phyloP scores from a whole-genome alignment of 345 rosid genomes.

The Mercurialis annua region DNA sequence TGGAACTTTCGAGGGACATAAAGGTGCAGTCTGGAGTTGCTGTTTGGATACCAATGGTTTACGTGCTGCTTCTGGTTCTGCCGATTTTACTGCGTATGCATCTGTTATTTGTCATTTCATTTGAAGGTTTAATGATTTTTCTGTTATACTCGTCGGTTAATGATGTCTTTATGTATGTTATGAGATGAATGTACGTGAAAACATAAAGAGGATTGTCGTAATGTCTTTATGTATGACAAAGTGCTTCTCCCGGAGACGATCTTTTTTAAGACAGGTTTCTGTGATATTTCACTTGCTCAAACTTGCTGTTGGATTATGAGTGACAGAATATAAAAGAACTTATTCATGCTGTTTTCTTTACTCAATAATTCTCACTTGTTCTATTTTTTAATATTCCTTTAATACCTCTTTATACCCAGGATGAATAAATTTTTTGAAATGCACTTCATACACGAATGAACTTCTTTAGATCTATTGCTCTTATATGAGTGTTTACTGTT shows the following conservation, averaged over 20 bases:
- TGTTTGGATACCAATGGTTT: conserved; percentile 75
- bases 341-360: not conserved
- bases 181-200: not conserved
- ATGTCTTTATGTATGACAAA: not conserved
- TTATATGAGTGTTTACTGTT: not conserved
- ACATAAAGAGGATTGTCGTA: not conserved
- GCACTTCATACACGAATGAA: not conserved
- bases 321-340: not conserved
- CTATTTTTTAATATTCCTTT: not conserved
- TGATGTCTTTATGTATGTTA: not conserved
- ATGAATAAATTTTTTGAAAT: not conserved
- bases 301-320: not conserved
- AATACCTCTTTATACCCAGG: not conserved
- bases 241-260: not conserved
- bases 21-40: conserved; percentile 95
- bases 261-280: not conserved
- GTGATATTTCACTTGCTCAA: too few species aligned
- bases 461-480: too few species aligned
- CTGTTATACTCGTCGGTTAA: not conserved
- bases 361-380: not conserved
- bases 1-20: conserved; percentile 94
- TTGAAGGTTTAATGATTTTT: not conserved
- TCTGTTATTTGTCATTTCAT: not conserved
- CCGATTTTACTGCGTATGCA: conserved; percentile 85
- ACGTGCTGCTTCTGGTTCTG: conserved; percentile 87